Evolutionary conservation across 1,284 basidiomycete species (phyloP).

Genomic region (Termitomyces sp.): DNA sequence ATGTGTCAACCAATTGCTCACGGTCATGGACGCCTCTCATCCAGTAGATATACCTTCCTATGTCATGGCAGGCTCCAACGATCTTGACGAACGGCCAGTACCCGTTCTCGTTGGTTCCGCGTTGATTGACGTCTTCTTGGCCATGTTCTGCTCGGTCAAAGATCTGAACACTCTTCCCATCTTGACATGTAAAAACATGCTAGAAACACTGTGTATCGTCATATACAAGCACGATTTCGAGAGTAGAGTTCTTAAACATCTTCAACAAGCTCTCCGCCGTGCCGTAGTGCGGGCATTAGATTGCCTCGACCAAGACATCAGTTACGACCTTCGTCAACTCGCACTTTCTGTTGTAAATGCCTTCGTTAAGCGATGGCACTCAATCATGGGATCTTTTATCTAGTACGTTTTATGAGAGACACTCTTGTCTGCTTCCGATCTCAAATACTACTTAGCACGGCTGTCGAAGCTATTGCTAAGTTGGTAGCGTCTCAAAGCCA

Average conservation of each 20-base stretch:
- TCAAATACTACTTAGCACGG: slow-evolving; percentile 22
- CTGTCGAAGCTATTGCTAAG: slow-evolving; percentile 44
- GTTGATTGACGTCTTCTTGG: slow-evolving; percentile 56
- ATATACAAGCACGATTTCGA: slow-evolving; percentile 69
- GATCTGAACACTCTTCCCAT: slow-evolving; percentile 43
- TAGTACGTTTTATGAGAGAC: slow-evolving; percentile 33
- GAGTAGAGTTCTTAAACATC: slow-evolving; percentile 42
- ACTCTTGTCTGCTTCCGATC: not conserved
- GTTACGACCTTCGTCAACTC: slow-evolving; percentile 62
- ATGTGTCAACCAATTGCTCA: slow-evolving; percentile 53
- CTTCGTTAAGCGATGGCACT: slow-evolving; percentile 56
- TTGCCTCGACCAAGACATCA: slow-evolving; percentile 45
- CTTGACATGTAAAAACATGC: slow-evolving; percentile 48
- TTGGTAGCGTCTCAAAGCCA: slow-evolving; percentile 43
- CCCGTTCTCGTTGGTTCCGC: slow-evolving; percentile 52
- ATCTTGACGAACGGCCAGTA: slow-evolving; percentile 37
- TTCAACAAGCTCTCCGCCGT: slow-evolving; percentile 46
- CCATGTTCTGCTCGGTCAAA: slow-evolving; percentile 40
- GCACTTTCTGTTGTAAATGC: slow-evolving; percentile 54
- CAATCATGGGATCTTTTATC: slow-evolving; percentile 46
- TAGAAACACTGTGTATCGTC: slow-evolving; percentile 59
- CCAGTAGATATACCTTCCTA: slow-evolving; percentile 41
- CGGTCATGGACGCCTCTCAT: slow-evolving; percentile 54
- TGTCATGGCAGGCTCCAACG: slow-evolving; percentile 41
- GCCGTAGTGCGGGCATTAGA: slow-evolving; percentile 50